phyloP scores from a whole-genome alignment of 2,329 filamentous ascomycete genomes.

The Epichloe festucae region DNA sequence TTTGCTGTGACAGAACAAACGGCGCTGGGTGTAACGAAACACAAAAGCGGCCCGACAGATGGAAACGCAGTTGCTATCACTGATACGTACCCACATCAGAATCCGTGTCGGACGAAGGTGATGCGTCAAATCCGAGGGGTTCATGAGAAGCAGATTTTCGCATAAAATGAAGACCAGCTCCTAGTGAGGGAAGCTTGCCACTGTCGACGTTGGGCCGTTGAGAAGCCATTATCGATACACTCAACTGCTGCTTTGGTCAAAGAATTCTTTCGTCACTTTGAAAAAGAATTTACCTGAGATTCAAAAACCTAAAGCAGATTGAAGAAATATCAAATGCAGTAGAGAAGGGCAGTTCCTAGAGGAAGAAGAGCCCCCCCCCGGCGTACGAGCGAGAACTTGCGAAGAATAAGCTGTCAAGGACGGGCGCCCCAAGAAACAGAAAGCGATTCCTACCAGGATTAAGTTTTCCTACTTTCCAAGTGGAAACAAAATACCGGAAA shows the following conservation, averaged over 20 bases:
- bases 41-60: not conserved
- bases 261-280: not conserved
- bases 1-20: not conserved
- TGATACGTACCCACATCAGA: not conserved
- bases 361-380: not conserved
- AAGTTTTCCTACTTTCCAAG: not conserved
- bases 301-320: not conserved
- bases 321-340: not conserved
- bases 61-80: not conserved
- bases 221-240: not conserved
- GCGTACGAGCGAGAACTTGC: not conserved
- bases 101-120: conserved; percentile 4
- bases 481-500: not conserved
- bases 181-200: not conserved
- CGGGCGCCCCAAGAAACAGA: not conserved
- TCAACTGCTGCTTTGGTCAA: not conserved
- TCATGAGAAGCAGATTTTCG: conserved; percentile 9
- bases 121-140: conserved; percentile 4
- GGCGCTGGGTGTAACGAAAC: not conserved
- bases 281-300: too few relatives aligned
- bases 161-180: conserved; percentile 4
- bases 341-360: not conserved
- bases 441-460: not conserved
- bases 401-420: not conserved
- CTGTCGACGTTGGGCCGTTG: not conserved